These are phyloP conservation scores for Trifolium pratense DNA, from an alignment of 306 rosid genomes.

Conservation along the genomic window DNA sequence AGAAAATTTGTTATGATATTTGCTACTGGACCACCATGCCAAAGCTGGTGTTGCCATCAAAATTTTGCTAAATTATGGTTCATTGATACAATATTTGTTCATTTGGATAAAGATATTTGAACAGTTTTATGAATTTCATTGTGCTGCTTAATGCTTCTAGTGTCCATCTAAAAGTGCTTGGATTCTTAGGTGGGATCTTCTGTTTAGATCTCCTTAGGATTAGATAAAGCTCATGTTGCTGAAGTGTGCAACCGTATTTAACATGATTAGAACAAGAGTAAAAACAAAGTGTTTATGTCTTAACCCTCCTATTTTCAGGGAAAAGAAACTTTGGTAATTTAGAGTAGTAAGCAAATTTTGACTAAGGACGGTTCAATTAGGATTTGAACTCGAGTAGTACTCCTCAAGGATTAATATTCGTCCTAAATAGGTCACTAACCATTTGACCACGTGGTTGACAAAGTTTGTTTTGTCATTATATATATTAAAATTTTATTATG, in stretches of 20 bases:
- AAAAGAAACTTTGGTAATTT: no score
- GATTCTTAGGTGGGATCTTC: conserved; percentile 7
- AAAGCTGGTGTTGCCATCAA: conserved; percentile 21
- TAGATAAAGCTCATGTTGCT: neutral
- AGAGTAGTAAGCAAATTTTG: no score
- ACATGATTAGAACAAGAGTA: no score
- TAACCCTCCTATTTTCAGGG: no score
- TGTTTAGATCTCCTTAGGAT: neutral
- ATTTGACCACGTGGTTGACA: no score
- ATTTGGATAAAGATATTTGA: neutral
- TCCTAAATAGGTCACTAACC: no score
- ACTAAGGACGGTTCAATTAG: no score
- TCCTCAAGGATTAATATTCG: no score
- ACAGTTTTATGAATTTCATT: neutral
- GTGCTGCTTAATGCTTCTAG: conserved; percentile 12
- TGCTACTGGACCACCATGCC: conserved; percentile 34
- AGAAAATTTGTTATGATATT: neutral
- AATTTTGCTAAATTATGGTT: conserved; percentile 38
- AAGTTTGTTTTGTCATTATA: no score
- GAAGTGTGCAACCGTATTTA: neutral
- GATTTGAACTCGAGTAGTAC: no score
- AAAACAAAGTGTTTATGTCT: no score
- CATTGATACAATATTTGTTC: conserved; percentile 19
- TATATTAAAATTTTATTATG: no score
- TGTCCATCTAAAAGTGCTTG: neutral